Evolutionary conservation across 768 basidiomycete genomes (phyloP), one percentile per base, ranked within the genome.

Genomic region (Pleurotus djamor): DNA sequence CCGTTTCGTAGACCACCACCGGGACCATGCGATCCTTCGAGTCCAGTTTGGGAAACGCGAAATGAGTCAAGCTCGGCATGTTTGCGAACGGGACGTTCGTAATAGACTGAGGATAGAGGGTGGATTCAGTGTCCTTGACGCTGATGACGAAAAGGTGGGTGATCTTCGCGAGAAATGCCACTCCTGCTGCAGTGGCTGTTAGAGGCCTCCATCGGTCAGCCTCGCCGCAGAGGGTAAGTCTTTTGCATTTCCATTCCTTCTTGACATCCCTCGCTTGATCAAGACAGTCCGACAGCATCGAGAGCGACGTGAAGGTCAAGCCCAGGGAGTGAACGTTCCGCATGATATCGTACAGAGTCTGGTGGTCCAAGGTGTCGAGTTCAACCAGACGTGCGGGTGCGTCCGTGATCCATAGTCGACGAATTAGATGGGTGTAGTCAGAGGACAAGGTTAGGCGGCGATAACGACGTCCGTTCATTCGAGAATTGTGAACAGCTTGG

Each of bases 71-170:
- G 52, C 59, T 69, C 3, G 62, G 65, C 67, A 77, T 69, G 14
- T 61, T 57, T 4, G 65, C 50, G 48, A 76, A 74, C 0, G 77
- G 76, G 28, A 78, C 63, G 5, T 49, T 58, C 34, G 58, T 36
- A 4, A 73, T 60, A 67, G 71, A 73, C n/a, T 47, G 8, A 8
- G 67, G 63, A 41, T 41, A 41, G 41, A 37, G 43, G 5, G 52
- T 44, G 28, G 49, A 13, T 1, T 38, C 17, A 36, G 60, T 37
- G 58, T 35, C 28, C n/a, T 49, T 59, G 9, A 65, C 60, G 21
- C 70, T 62, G 73, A 74, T 75, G 34, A 77, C 58, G 4, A 71
- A 67, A 5, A 80, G 66, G 58, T 75, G 75, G 1, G 75, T 73
- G 17, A 79, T 61, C n/a, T 68, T 68, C n/a, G 65, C 61, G 3